phyloP scores from a whole-genome alignment of 2,329 filamentous ascomycete species.

The Botrytis medusae region DNA sequence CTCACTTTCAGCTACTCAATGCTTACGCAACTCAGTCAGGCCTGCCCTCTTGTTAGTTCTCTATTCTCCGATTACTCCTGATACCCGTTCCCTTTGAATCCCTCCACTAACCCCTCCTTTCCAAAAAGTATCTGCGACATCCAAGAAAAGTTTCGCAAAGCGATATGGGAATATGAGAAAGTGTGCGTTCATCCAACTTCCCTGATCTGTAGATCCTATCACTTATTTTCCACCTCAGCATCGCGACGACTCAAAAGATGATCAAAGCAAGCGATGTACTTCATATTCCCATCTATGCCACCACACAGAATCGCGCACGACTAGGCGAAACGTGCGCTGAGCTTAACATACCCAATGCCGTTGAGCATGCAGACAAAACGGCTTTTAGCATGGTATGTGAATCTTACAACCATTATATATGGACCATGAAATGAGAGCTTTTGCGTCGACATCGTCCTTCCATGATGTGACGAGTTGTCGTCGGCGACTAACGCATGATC shows the following conservation, averaged over 20 bases:
- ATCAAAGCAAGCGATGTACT: slow-evolving; percentile 64
- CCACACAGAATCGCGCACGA: slow-evolving; percentile 77
- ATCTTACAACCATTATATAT: not conserved
- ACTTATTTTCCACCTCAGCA: slow-evolving; percentile 45
- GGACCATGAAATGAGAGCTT: not conserved
- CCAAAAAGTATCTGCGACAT: slow-evolving; percentile 79
- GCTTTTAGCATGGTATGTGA: slow-evolving; percentile 72
- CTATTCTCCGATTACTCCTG: not conserved
- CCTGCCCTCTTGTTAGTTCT: slow-evolving; percentile 13
- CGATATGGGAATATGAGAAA: slow-evolving; percentile 82
- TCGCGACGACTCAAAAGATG: slow-evolving; percentile 67
- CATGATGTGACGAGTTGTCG: not conserved
- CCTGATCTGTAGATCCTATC: not conserved
- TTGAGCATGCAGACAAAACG: slow-evolving; percentile 76
- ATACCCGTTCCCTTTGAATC: not conserved
- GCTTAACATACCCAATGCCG: slow-evolving; percentile 55
- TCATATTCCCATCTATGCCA: slow-evolving; percentile 76
- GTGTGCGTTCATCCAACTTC: slow-evolving; percentile 52
- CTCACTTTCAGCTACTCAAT: too few species aligned
- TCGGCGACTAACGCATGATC: not conserved
- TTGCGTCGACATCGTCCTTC: not conserved
- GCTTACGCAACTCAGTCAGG: slow-evolving; percentile 4
- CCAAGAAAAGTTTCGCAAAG: slow-evolving; percentile 85
- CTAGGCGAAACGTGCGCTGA: slow-evolving; percentile 79
- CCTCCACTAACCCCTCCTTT: slow-evolving; percentile 9